Evolutionary conservation across 129 eudicot species (phyloP).

Genomic region (Dittrichia graveolens): DNA sequence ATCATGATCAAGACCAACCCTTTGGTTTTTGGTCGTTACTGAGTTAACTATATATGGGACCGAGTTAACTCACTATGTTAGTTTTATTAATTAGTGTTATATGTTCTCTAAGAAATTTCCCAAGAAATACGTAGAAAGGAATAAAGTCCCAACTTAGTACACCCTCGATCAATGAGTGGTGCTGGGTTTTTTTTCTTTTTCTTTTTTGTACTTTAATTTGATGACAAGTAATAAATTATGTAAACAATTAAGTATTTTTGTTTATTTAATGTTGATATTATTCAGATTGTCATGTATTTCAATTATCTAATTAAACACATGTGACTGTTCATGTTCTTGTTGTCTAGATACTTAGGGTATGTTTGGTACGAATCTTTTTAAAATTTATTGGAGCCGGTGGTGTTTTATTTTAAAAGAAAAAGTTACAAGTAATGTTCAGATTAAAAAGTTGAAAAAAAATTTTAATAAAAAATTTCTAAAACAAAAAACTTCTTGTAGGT

Average conservation of each 20-base stretch:
- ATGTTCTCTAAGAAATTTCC: constrained; percentile 20
- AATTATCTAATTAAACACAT: not conserved
- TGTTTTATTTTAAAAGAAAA: too few relatives aligned
- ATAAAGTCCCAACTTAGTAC: constrained; percentile 37
- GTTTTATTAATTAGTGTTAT: constrained; percentile 7
- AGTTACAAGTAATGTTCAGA: too few relatives aligned
- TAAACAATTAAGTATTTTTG: constrained; percentile 7
- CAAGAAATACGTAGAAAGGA: constrained; percentile 28
- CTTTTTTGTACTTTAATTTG: constrained; percentile 22
- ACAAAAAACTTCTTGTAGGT: too few relatives aligned
- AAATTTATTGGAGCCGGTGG: too few relatives aligned
- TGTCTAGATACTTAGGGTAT: too few relatives aligned
- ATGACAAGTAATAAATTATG: constrained; percentile 1
- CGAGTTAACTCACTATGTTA: constrained; percentile 33
- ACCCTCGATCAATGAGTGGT: constrained; percentile 31
- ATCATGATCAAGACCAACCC: constrained; percentile 52
- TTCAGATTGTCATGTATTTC: not conserved
- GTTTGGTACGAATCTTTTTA: too few relatives aligned
- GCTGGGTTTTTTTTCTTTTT: not conserved
- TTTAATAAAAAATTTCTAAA: too few relatives aligned
- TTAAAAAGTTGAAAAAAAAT: too few relatives aligned
- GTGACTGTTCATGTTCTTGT: not conserved
- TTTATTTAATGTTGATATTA: not conserved
- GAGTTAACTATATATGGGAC: constrained; percentile 34
- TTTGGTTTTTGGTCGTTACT: constrained; percentile 73